phyloP scores from a whole-genome alignment of 768 basidiomycete genomes.

The Boletus pseudo-olivaceus region DNA sequence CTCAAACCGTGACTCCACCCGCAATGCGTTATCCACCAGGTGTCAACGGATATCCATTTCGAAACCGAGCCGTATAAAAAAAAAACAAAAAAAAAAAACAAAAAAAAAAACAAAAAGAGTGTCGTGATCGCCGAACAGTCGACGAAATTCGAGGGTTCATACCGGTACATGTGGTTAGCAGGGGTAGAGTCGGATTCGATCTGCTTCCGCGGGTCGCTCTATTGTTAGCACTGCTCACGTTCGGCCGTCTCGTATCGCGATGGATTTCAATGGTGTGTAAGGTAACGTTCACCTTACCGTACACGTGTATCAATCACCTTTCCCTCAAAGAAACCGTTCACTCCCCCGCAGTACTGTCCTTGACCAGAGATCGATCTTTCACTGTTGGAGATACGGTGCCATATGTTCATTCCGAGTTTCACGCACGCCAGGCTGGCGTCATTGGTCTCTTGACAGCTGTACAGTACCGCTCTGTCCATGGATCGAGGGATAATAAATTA shows the following conservation, averaged over 20 bases:
- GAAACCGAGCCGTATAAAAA: too few species aligned
- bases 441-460: too few species aligned
- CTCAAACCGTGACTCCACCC: too few species aligned
- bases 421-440: too few species aligned
- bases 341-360: not conserved
- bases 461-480: too few species aligned
- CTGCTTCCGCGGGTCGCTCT: not conserved
- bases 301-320: constrained; percentile 18
- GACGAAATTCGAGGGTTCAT: not conserved
- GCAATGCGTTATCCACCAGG: too few species aligned
- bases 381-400: not conserved
- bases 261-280: not conserved
- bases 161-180: not conserved
- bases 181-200: not conserved
- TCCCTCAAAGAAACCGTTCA: constrained; percentile 1
- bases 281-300: constrained; percentile 2
- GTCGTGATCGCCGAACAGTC: not conserved
- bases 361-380: constrained; percentile 10
- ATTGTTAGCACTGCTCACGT: constrained; percentile 12
- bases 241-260: not conserved
- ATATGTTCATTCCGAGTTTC: too few species aligned
- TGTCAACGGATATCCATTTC: too few species aligned
- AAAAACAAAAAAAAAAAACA: too few species aligned
- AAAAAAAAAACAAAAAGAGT: not conserved
- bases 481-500: too few species aligned